A percentile compares a stretch with the other conserved stretches of the same genome.
These are phyloP conservation scores for Xerocomus subilludens DNA, from an alignment of 1,284 basidiomycete genomes.

Conservation along the genomic window DNA sequence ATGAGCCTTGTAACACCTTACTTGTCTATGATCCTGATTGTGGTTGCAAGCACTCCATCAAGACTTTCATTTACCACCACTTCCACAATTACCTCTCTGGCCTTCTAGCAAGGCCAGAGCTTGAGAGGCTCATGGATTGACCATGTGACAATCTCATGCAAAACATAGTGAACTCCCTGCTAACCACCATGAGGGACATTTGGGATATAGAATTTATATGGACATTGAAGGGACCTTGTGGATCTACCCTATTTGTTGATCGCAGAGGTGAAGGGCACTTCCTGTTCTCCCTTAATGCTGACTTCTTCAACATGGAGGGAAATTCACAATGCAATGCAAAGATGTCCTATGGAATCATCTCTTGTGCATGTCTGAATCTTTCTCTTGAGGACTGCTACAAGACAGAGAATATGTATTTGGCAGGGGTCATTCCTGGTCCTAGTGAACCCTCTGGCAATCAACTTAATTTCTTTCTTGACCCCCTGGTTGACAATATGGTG, in stretches of 20 bases:
- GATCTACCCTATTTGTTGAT: too few species aligned
- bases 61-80: too few species aligned
- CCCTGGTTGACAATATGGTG: background rate
- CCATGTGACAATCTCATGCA: too few species aligned
- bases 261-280: background rate
- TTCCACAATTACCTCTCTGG: too few species aligned
- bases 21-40: too few species aligned
- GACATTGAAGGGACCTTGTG: too few species aligned
- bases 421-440: background rate
- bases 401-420: background rate
- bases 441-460: background rate
- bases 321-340: background rate
- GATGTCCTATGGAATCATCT: background rate
- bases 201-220: background rate
- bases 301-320: background rate
- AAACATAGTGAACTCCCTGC: too few species aligned
- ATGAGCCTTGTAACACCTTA: too few species aligned
- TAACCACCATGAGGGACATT: background rate
- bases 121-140: too few species aligned
- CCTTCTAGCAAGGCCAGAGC: too few species aligned
- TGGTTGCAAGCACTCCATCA: too few species aligned
- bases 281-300: background rate
- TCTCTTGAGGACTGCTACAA: background rate
- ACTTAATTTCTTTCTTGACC: background rate
- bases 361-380: background rate